These are phyloP conservation scores for Globisporangium paddicum DNA, from an alignment of 352 stramenopile species.

Conservation along the genomic window DNA sequence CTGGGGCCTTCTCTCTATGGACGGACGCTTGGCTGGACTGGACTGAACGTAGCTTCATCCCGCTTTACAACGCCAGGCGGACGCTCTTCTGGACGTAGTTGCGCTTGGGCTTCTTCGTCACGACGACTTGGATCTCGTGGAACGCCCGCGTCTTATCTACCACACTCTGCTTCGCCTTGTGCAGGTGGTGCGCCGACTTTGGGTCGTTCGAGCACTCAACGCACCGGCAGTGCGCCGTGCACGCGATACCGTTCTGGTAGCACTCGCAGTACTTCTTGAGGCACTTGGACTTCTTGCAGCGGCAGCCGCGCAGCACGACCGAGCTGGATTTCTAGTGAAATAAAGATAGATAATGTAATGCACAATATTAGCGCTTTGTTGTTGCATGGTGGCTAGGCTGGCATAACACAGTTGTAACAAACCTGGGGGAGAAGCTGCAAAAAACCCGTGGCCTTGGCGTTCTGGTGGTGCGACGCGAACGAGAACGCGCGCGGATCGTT, in stretches of 20 bases:
- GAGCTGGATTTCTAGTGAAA: constrained; percentile 54
- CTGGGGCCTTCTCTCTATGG: not conserved
- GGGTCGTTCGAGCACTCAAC: constrained; percentile 92
- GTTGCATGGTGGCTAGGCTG: too few species aligned
- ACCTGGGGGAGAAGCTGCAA: constrained; percentile 68
- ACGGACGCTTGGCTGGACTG: not conserved
- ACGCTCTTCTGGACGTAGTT: constrained; percentile 60
- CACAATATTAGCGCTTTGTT: too few species aligned
- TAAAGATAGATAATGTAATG: not conserved
- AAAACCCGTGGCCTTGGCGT: constrained; percentile 35
- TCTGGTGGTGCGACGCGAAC: constrained; percentile 35
- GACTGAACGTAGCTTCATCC: too few species aligned
- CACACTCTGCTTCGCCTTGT: constrained; percentile 18
- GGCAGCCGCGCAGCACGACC: constrained; percentile 84
- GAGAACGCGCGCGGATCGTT: constrained; percentile 78
- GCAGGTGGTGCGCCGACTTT: constrained; percentile 25
- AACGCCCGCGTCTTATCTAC: constrained; percentile 17
- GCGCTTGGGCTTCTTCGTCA: constrained; percentile 66
- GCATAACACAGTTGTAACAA: too few species aligned
- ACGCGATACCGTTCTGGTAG: constrained; percentile 92
- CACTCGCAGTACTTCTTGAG: constrained; percentile 99
- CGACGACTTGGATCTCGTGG: constrained; percentile 55
- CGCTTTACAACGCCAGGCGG: constrained; percentile 23
- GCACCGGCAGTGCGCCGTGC: constrained; percentile 93
- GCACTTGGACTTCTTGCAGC: constrained; percentile 97